Conservation (phyloP, 306 rosid species). For the Medicago ruthenica region DNA sequence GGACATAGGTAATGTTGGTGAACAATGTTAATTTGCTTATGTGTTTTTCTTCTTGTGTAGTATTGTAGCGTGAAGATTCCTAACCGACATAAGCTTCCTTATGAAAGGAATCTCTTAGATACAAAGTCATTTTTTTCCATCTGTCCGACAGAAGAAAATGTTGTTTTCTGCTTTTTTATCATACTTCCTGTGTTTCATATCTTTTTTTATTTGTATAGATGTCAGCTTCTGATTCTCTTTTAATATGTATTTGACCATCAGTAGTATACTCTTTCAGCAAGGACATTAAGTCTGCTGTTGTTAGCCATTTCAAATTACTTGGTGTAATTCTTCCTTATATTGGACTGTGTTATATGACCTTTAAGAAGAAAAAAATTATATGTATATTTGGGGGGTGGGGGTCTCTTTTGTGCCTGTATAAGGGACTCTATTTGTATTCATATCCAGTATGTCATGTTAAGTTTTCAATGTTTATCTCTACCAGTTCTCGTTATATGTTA, state of each 20-base stretch:
- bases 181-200: too few relatives aligned
- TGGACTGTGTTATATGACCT: constrained; percentile 3
- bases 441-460: not conserved
- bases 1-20: too few relatives aligned
- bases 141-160: not conserved
- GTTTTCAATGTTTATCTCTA: constrained; percentile 7
- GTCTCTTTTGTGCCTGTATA: not conserved
- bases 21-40: too few relatives aligned
- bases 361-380: not conserved
- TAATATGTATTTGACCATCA: constrained; percentile 11
- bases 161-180: too few relatives aligned
- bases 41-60: too few relatives aligned
- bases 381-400: not conserved
- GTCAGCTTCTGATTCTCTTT: constrained; percentile 24
- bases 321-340: not conserved
- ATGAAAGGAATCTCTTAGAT: constrained; percentile 11
- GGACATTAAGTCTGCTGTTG: constrained; percentile 3
- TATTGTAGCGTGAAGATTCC: too few relatives aligned
- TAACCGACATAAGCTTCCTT: too few relatives aligned
- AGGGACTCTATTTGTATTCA: constrained; percentile 10
- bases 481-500: constrained; percentile 19
- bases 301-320: not conserved
- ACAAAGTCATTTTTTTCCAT: not conserved
- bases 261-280: constrained; percentile 14
- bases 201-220: not conserved